Percentiles rank a stretch among this genome's conserved stretches.
Evolutionary conservation across 2,329 filamentous ascomycete genomes (phyloP).

Genomic region (Claviceps sp.): DNA sequence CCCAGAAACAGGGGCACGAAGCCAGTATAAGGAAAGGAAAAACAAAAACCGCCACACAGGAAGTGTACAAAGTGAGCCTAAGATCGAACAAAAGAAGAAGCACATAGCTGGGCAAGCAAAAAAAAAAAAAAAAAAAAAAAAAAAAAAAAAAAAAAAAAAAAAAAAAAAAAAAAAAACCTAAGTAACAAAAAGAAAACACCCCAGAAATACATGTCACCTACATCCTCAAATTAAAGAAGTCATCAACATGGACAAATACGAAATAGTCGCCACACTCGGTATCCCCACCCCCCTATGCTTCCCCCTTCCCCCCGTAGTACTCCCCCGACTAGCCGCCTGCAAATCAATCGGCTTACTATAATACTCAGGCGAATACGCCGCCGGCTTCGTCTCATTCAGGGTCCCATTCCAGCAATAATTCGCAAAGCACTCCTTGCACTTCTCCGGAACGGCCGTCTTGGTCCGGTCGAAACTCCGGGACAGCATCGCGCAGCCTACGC

Average conservation of each 20-base stretch:
- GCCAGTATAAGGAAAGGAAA: too few relatives aligned
- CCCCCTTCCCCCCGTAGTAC: neutral
- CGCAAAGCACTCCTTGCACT: constrained; percentile 64
- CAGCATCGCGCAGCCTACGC: constrained; percentile 79
- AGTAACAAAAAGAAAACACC: too few relatives aligned
- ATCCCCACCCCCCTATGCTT: constrained; percentile 2
- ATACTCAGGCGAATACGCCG: constrained; percentile 17
- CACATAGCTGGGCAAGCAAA: neutral
- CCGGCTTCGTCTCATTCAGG: constrained; percentile 20
- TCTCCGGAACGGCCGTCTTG: constrained; percentile 50
- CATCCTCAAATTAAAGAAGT: constrained; percentile 7
- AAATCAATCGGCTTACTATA: constrained; percentile 14
- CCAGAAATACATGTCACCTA: neutral
- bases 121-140: neutral
- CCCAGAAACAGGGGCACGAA: too few relatives aligned
- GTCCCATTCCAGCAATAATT: constrained; percentile 93
- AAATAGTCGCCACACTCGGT: neutral
- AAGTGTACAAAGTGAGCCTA: too few relatives aligned
- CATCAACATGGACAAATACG: constrained; percentile 1
- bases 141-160: too few relatives aligned
- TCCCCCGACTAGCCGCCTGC: constrained; percentile 8
- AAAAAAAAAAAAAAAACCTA: too few relatives aligned
- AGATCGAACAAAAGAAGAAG: too few relatives aligned
- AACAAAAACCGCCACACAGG: too few relatives aligned
- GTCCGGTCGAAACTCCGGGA: constrained; percentile 63